Evolutionary conservation across 176 grass and related monocot genomes (phyloP), one percentile per base, ranked within the genome.

Genomic region (Musa beccarii): DNA sequence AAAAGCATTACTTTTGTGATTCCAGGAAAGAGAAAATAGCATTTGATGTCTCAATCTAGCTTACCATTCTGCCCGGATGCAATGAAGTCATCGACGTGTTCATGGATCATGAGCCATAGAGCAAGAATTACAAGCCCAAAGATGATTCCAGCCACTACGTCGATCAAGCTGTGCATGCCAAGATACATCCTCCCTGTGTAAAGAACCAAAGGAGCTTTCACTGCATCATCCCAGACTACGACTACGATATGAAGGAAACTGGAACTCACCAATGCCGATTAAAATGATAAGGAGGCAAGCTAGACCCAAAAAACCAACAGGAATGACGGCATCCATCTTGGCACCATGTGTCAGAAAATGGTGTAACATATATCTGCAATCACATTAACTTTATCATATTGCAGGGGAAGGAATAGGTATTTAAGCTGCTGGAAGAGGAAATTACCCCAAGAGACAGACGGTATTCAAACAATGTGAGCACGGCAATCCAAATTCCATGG

Each of bases 401-500:
- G 2, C 22, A 34, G 3, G 29, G 29, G 29, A 34, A 34, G 29
- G 29, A 34, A 34, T 34, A 4, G 29, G 29, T 34, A 34, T 34
- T 34, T 34, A 34, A 34, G 29, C 2, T 34, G 29, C 2, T 34
- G 57, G 1, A 28, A 1, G 5, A 85, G 69, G 43, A 70, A 5
- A 0, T 76, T 92, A 99, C 95, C 95, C 95, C 25, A 86, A 83
- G 68, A 99, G 77, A 28, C 95, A 99, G 61, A 99, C 83, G 67
- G 91, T 99, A 17, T 94, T 99, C 52, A 99, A 83, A 59, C 88
- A 81, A 50, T 99, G 95, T 2, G 96, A 94, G 17, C 91, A 99
- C 76, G 96, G 91, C 11, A 99, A 76, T 15, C 96, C 96, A 79
- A 92, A 99, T 73, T 99, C 96, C 96, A 95, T 89, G 51, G 91